Percentiles rank a stretch among this genome's conserved stretches.
Evolutionary conservation across 202 grass and related monocot species (phyloP).

Genomic region (Elaeis oleifera): DNA sequence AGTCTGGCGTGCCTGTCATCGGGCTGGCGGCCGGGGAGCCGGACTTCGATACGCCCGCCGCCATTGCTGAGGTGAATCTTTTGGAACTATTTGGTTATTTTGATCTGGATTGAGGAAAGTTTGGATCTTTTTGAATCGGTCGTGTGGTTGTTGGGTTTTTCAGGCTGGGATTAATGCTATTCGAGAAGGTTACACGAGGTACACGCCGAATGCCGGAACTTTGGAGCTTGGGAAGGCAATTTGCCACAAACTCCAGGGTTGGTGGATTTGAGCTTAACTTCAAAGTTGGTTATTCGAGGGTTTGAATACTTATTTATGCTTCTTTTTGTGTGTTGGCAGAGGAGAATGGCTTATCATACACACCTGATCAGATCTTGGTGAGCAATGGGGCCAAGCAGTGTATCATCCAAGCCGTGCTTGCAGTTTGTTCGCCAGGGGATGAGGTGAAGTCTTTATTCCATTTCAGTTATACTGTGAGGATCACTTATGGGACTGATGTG

Average conservation of each 20-base stretch:
- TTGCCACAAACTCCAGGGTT: constrained; percentile 77
- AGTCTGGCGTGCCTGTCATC: constrained; percentile 78
- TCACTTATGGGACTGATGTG: neutral
- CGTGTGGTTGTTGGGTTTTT: constrained; percentile 15
- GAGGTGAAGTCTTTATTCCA: constrained; percentile 37
- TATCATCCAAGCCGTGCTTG: constrained; percentile 71
- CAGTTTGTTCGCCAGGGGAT: constrained; percentile 74
- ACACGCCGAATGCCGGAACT: constrained; percentile 78
- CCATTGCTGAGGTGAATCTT: constrained; percentile 46
- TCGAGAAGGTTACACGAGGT: constrained; percentile 67
- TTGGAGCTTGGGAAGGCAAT: constrained; percentile 83
- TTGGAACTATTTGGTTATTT: neutral
- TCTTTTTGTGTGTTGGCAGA: constrained; percentile 27
- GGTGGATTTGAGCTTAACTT: neutral
- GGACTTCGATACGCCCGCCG: constrained; percentile 60
- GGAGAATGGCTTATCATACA: constrained; percentile 74
- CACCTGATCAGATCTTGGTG: constrained; percentile 65
- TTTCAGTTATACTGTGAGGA: neutral
- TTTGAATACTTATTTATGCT: neutral
- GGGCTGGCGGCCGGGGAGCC: constrained; percentile 61
- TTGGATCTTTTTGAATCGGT: neutral
- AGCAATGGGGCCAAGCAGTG: constrained; percentile 92
- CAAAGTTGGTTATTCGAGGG: neutral
- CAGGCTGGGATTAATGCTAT: constrained; percentile 83
- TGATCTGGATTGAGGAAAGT: constrained; percentile 9